Evolutionary conservation across 1,284 basidiomycete genomes (phyloP).

Genomic region (Ustilago sp.): DNA sequence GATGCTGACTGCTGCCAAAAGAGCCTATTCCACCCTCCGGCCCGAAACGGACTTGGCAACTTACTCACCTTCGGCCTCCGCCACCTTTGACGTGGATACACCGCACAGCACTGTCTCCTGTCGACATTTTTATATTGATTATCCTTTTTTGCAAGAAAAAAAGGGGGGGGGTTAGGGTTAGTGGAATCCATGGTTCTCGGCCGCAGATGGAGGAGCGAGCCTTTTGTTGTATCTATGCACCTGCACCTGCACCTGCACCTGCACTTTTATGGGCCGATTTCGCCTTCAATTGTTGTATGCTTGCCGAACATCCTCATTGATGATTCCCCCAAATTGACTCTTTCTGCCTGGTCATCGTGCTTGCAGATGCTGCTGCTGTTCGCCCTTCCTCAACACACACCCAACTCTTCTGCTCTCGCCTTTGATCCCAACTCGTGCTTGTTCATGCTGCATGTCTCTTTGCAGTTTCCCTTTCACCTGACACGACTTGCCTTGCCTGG

Average conservation of each 20-base stretch:
- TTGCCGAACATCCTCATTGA: constrained; percentile 21
- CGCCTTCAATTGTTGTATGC: constrained; percentile 12
- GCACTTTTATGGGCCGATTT: constrained; percentile 16
- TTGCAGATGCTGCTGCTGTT: neutral
- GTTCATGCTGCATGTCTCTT: constrained; percentile 4
- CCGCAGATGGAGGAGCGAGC: neutral
- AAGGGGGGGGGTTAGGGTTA: too few relatives aligned
- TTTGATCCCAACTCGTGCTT: neutral
- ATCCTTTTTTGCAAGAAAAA: neutral
- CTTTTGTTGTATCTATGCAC: too few relatives aligned
- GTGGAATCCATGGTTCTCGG: neutral
- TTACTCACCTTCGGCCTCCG: neutral
- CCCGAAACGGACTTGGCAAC: constrained; percentile 1
- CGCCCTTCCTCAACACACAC: neutral
- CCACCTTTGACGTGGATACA: neutral
- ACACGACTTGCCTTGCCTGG: constrained; percentile 2
- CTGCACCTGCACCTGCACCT: neutral
- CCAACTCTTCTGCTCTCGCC: neutral
- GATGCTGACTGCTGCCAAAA: constrained; percentile 1
- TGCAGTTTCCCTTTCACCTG: neutral
- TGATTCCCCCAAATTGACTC: constrained; percentile 4
- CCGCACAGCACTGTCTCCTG: neutral
- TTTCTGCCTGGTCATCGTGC: constrained; percentile 8
- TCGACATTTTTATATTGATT: neutral
- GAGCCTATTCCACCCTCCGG: constrained; percentile 6